Evolutionary conservation across 2,329 filamentous ascomycete species (phyloP), one percentile per base, ranked within the genome.

Genomic region (Fusarium falciforme): DNA sequence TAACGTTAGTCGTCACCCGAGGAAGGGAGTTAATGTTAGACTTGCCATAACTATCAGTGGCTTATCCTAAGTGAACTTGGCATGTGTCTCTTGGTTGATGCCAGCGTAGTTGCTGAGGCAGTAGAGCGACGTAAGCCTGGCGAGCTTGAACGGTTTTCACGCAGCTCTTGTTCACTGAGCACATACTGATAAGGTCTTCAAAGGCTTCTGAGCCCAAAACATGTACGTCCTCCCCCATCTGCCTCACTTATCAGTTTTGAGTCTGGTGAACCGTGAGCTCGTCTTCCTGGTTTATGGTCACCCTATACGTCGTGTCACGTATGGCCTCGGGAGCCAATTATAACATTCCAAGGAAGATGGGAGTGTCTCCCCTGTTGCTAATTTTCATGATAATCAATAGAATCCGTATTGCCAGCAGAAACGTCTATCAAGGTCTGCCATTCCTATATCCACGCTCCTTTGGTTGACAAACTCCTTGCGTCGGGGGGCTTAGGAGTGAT

Each of bases 281-380:
- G 4, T 64, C 61, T 58, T 5, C 65, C 44, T 7, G 59, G 36
- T n/a, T 73, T 69, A 3, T 58, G 62, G 12, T 35, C 38, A 5
- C 72, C 66, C 1, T 76, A 25, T 3, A 42, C 68, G 1, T 61
- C n/a, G 40, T 76, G 10, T 68, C 75, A 2, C 76, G 70, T n/a
- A 72, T 62, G 1, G 67, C 66, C 5, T 69, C 14, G 2, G 73
- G 22, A 1, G 64, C 72, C 11, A 71, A 66, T 25, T 76, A 61
- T 10, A 73, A 35, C 61, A 76, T 72, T 2, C 67, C 25, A 10
- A 75, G 73, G 3, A 76, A 35, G 11, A 70, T 61, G 1, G 69
- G 72, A n/a, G 72, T 76, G 25, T 76, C 74, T 2, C 65, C 44
- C 7, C 47, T 58, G 5, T 68, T 75, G 14, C 63, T 68, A 73